These are phyloP conservation scores for Camelina neglecta DNA, from an alignment of 345 rosid species.

Conservation along the genomic window DNA sequence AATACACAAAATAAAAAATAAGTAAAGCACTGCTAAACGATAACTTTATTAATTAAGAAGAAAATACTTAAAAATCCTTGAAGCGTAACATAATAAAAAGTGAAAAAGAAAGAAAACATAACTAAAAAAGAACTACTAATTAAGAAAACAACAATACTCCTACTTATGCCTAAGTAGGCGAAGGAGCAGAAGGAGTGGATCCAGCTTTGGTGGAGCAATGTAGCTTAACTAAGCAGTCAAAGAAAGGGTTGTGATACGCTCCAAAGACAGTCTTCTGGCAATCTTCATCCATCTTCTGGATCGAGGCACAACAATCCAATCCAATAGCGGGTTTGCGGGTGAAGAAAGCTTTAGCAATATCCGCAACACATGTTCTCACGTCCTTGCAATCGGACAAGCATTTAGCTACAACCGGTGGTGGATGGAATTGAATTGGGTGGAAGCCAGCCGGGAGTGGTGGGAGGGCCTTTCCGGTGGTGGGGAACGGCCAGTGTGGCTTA, in stretches of 20 bases:
- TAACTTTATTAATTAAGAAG: constrained; percentile 17
- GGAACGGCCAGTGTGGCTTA: constrained; percentile 38
- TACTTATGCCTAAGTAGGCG: constrained; percentile 19
- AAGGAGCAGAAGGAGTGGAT: constrained; percentile 35
- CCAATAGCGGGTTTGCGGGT: constrained; percentile 32
- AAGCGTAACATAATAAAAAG: neutral
- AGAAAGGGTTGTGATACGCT: constrained; percentile 40
- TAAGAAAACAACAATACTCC: neutral
- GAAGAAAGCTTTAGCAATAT: constrained; percentile 31
- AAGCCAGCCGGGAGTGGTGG: constrained; percentile 36
- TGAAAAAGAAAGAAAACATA: neutral
- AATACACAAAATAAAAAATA: neutral
- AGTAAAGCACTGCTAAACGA: neutral
- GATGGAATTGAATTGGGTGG: constrained; percentile 33
- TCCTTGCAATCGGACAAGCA: constrained; percentile 44
- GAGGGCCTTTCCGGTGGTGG: constrained; percentile 32
- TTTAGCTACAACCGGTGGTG: constrained; percentile 39
- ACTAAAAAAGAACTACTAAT: neutral
- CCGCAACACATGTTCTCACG: constrained; percentile 32
- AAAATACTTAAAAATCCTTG: neutral
- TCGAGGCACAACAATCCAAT: constrained; percentile 32
- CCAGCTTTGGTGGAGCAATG: constrained; percentile 36
- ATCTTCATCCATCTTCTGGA: constrained; percentile 34
- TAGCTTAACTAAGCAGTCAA: constrained; percentile 29
- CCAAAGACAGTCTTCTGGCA: constrained; percentile 45